Base-by-base conservation (phyloP, 345 rosid species). In the Bruguiera sexangula region DNA sequence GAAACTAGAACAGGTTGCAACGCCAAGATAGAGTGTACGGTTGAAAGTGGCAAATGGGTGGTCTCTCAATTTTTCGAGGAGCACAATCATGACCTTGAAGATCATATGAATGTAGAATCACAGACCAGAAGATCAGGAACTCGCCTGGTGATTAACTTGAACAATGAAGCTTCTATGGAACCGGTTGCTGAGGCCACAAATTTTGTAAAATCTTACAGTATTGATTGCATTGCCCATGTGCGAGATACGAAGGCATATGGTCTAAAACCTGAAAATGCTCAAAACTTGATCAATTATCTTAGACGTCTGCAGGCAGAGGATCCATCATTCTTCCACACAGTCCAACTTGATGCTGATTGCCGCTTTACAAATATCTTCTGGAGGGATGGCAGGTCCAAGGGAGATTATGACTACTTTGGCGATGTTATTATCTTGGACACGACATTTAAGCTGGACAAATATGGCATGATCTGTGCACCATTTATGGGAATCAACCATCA, bases 71-170 rank as follows among this genome's bases (percentile, higher is more conserved):
- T 54, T 60, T 6, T 1, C 22, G 37, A 27, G 8, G 10, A 30
- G 22, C 81, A 78, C 34, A 78, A 78, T 48, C 77, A 78, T 69
- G 54, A 69, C 39, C 75, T 78, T 39, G 63, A 53, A 62, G 59
- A 57, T 39, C 24, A 2, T 3, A n/a, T 52, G 32, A 10, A 57
- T 3, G 46, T 20, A 39, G 62, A 55, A 30, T 48, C 60, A 48
- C 3, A 26, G 20, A 29, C n/a, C 20, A 39, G 43, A 5, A 20
- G n/a, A 18, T 31, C 53, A 4, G 73, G 31, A 62, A 34, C 46
- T 74, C 48, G 62, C 48, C 54, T 27, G 6, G 62, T 46, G 50
- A 52, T 64, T 27, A 51, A 20, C 24, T 16, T n/a, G 8, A 29
- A 43, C 50, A 56, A 66, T 36, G 34, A 62, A 52, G 26, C 31